Evolutionary conservation across 805 yeast species (phyloP).

Genomic region (Candida coquimbonensis): DNA sequence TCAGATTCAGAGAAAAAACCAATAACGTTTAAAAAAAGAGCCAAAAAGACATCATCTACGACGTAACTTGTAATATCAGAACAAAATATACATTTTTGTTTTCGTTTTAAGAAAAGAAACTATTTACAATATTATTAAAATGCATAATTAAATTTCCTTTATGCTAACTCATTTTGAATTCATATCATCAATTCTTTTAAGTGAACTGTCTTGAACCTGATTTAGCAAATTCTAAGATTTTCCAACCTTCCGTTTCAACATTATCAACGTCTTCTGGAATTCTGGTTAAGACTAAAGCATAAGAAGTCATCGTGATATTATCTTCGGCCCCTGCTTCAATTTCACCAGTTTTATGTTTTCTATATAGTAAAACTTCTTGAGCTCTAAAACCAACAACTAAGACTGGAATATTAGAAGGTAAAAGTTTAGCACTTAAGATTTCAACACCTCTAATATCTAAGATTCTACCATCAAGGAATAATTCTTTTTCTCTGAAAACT

Average conservation of each 20-base stretch:
- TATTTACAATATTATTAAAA: conserved; percentile 5
- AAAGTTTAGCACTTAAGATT: conserved; percentile 75
- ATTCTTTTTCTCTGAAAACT: conserved; percentile 83
- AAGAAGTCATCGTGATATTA: conserved; percentile 85
- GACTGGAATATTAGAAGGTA: conserved; percentile 90
- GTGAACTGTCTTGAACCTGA: conserved; percentile 82
- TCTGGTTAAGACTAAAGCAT: conserved; percentile 93
- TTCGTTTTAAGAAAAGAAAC: background rate
- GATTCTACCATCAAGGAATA: conserved; percentile 85
- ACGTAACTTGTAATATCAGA: background rate
- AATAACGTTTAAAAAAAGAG: conserved; percentile 19
- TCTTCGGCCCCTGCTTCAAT: conserved; percentile 95
- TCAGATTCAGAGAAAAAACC: background rate
- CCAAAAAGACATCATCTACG: background rate
- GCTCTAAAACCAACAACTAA: conserved; percentile 92
- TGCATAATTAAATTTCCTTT: background rate
- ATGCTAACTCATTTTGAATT: background rate
- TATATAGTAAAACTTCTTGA: conserved; percentile 87
- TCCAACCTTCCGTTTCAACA: conserved; percentile 95
- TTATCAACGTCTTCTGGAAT: conserved; percentile 88
- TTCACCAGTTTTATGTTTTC: conserved; percentile 87
- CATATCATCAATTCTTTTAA: background rate
- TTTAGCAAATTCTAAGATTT: conserved; percentile 86
- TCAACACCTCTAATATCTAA: conserved; percentile 95
- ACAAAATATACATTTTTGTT: background rate